Conservation (phyloP, 2,329 filamentous ascomycete genomes). For the Aspergillus felis region DNA sequence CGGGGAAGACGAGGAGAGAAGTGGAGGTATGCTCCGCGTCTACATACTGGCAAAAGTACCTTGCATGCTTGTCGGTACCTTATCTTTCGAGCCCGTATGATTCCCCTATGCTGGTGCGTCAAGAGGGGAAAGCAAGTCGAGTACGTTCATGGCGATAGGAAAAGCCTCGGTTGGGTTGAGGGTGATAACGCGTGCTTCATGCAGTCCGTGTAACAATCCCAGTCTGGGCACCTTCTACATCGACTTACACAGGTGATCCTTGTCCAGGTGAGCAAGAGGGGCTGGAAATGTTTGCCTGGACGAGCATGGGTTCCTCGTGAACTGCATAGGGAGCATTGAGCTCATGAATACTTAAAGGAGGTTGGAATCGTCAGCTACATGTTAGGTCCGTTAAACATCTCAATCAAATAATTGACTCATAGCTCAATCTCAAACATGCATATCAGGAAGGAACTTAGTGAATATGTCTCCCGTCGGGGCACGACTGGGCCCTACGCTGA, state of each 20-base stretch:
- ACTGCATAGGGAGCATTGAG: neutral
- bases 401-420: neutral
- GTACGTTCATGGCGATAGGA: neutral
- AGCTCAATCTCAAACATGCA: conserved; percentile 24
- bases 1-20: neutral
- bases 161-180: neutral
- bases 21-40: too few relatives aligned
- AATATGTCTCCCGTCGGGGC: conserved; percentile 19
- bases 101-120: neutral
- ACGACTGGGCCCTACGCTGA: conserved; percentile 25
- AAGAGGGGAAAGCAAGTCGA: neutral
- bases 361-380: neutral
- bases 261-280: neutral
- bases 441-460: conserved; percentile 19
- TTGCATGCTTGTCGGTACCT: neutral
- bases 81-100: too few relatives aligned
- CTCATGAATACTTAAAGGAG: neutral
- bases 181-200: neutral
- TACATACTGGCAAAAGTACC: neutral
- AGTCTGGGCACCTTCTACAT: neutral
- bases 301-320: neutral
- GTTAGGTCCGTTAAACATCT: neutral
- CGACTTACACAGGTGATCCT: neutral
- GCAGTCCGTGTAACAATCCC: neutral
- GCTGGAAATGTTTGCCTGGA: neutral